Conservation (phyloP, 495 filamentous ascomycete species). For the Podospora australis region DNA sequence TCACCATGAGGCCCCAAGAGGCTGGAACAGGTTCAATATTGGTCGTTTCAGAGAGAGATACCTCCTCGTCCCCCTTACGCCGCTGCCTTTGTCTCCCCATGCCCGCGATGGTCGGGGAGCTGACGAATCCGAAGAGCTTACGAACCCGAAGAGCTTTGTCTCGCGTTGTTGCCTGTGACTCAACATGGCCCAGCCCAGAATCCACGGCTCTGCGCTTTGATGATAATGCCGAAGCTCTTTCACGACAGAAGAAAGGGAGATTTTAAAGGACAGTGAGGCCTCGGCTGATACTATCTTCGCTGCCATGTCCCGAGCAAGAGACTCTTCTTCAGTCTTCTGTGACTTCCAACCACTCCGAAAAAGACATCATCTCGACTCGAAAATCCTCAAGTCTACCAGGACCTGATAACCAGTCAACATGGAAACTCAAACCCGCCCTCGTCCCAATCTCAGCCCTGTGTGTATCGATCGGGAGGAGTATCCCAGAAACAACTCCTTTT, state of each 20-base stretch:
- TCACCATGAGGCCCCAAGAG: background rate
- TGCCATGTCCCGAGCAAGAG: background rate
- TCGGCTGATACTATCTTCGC: no score
- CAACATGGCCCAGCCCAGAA: conserved; percentile 7
- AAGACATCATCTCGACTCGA: no score
- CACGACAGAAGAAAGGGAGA: conserved; percentile 14
- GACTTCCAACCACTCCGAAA: background rate
- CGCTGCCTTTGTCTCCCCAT: conserved; percentile 24
- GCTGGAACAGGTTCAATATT: no score
- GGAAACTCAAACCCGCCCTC: conserved; percentile 24
- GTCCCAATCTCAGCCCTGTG: conserved; percentile 34
- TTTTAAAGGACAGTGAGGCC: no score
- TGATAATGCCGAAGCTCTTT: conserved; percentile 18
- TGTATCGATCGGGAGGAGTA: conserved; percentile 25
- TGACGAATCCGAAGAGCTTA: no score
- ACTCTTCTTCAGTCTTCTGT: background rate
- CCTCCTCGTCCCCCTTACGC: conserved; percentile 3
- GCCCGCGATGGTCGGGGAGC: no score
- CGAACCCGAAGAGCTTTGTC: conserved; percentile 23
- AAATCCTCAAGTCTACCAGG: background rate
- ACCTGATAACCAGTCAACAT: conserved; percentile 8
- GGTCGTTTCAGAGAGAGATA: no score
- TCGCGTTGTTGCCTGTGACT: conserved; percentile 20
- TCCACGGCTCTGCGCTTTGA: conserved; percentile 17
- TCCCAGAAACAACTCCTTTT: conserved; percentile 11